Base-by-base conservation (phyloP, 2,329 filamentous ascomycete genomes). In the Ascochyta fabae region DNA sequence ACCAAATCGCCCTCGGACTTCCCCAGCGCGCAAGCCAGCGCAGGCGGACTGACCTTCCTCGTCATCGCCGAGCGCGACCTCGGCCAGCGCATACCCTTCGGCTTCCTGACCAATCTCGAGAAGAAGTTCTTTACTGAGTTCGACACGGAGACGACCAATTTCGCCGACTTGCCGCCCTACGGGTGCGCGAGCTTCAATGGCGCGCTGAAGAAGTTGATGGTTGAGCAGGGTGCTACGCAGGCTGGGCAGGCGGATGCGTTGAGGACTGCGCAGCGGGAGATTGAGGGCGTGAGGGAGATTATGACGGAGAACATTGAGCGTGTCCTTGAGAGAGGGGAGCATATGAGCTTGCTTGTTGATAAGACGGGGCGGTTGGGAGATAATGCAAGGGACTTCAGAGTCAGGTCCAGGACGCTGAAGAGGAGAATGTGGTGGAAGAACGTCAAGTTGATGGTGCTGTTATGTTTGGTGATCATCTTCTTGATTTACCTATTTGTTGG, bases 361-460 rank as follows among this genome's bases (percentile, higher is more conserved):
- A 97, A 99, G 86, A 99, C 96, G 44, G 94, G 97, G 74, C 83
- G 92, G 39, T 77, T 99, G 35, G 95, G 94, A 13, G 91, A 91
- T 26, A 95, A 87, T 74, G 92, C 95, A 48, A 83, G 88, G 67
- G 95, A 99, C 74, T 99, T 99, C 73, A 83, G 95, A 48, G 88
- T 98, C 16, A 84, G 94, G 65, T 96, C 90, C 74, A 82, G 92
- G 24, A 92, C 92, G 1, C 77, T 99, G 67, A 90, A 95, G 80
- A 85, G 96, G 72, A 85, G 89, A 77, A 98, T 99, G 95, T 99
- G 95, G 95, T 98, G 94, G 94, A 98, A 98, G 87, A 98, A 99
- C 75, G 85, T 96, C 41, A 96, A 96, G 80, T 79, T 99, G 65
- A 96, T 98, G 92, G 88, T 86, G 6, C 76, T 99, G 66, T 72